phyloP scores from a whole-genome alignment of 2,329 filamentous ascomycete species.

The Sordariomycetes sp. region DNA sequence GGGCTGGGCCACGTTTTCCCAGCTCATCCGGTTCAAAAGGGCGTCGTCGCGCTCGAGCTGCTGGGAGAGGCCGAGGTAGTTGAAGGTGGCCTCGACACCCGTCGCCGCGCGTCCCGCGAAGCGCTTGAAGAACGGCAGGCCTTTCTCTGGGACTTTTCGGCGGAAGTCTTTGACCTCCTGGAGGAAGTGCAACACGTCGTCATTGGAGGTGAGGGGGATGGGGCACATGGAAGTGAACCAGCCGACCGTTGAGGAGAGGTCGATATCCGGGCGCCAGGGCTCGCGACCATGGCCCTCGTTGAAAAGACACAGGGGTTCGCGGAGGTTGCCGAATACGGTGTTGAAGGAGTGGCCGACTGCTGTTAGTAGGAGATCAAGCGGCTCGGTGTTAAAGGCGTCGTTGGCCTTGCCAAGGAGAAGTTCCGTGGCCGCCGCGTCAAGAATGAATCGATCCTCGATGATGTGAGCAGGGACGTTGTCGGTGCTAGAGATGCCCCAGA shows the following conservation, averaged over 20 bases:
- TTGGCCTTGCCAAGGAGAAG: slow-evolving; percentile 12
- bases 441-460: slow-evolving; percentile 7
- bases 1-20: slow-evolving; percentile 7
- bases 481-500: slow-evolving; percentile 13
- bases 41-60: slow-evolving; percentile 16
- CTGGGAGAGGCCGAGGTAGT: slow-evolving; percentile 17
- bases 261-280: slow-evolving; percentile 14
- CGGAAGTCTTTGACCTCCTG: slow-evolving; percentile 12
- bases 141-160: slow-evolving; percentile 9
- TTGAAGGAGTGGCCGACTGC: too few species aligned
- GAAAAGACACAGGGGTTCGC: slow-evolving; percentile 15
- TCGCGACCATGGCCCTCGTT: slow-evolving; percentile 25
- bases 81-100: slow-evolving; percentile 10
- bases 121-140: slow-evolving; percentile 11
- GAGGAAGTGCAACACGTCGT: slow-evolving; percentile 10
- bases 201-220: slow-evolving; percentile 7
- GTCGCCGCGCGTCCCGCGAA: slow-evolving; percentile 6
- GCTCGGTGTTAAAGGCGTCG: slow-evolving; percentile 17
- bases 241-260: slow-evolving; percentile 21
- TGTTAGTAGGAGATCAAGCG: too few species aligned
- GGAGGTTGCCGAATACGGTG: neutral
- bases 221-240: slow-evolving; percentile 27
- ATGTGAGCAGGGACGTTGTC: slow-evolving; percentile 13
- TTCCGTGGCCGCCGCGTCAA: slow-evolving; percentile 9
- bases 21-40: slow-evolving; percentile 10